Conservation (phyloP, 78 protist species). For the Pigoraptor vietnamica region DNA sequence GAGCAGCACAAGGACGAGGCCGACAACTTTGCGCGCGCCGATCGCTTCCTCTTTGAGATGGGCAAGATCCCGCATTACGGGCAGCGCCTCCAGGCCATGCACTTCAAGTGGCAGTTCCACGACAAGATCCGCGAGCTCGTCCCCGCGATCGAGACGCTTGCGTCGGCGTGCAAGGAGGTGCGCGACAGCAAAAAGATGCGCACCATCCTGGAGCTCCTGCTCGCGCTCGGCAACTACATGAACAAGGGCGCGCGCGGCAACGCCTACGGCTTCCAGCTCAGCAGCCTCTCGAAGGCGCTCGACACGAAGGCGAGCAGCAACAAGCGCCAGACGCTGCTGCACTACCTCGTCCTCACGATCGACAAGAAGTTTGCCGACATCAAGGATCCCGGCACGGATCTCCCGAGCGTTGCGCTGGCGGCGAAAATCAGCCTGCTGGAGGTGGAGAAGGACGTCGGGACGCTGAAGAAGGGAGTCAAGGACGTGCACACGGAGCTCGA, state of each 20-base stretch:
- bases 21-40: not conserved
- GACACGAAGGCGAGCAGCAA: not conserved
- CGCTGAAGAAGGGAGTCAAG: not conserved
- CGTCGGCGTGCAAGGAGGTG: not conserved
- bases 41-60: not conserved
- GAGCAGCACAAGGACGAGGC: not conserved
- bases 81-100: not conserved
- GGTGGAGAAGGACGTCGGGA: not conserved
- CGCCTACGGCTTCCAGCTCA: not conserved
- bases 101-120: not conserved
- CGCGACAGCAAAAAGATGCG: not conserved
- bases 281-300: not conserved
- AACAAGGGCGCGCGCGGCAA: slow-evolving; percentile 8
- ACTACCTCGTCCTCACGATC: not conserved
- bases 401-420: not conserved
- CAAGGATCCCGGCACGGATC: not conserved
- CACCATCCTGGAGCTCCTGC: not conserved
- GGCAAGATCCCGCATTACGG: not conserved
- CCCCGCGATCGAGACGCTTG: not conserved
- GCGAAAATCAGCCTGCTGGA: not conserved
- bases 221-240: slow-evolving; percentile 4
- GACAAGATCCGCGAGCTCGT: not conserved
- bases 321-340: not conserved
- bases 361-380: not conserved
- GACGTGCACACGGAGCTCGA: not conserved